Conservation (phyloP, 768 basidiomycete genomes). For the Amanita pallidorosea region DNA sequence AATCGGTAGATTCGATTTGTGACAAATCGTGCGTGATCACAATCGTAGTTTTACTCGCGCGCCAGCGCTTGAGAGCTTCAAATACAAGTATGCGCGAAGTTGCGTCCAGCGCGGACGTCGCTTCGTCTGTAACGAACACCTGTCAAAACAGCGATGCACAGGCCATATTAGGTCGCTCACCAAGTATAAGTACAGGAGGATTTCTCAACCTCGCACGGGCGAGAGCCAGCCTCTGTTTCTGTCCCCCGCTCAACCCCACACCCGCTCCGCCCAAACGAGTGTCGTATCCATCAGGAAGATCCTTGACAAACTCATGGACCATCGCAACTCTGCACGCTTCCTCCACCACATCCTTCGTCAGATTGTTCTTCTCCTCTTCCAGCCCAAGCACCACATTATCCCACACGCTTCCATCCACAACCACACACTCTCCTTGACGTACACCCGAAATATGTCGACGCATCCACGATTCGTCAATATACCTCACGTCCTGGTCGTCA, state of each 20-base stretch:
- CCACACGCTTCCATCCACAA: conserved; percentile 72
- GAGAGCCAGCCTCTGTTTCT: conserved; percentile 83
- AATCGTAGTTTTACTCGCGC: conserved; percentile 74
- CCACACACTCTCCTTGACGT: conserved; percentile 62
- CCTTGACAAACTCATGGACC: conserved; percentile 78
- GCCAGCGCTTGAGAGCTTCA: conserved; percentile 56
- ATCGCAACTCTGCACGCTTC: conserved; percentile 78
- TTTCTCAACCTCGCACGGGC: conserved; percentile 80
- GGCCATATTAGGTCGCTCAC: conserved; percentile 34
- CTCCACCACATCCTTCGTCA: conserved; percentile 59
- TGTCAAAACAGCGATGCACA: conserved; percentile 1
- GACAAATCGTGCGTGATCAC: conserved; percentile 95
- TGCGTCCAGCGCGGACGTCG: conserved; percentile 77
- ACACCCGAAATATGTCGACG: conserved; percentile 64
- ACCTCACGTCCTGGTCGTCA: conserved; percentile 74
- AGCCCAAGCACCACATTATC: conserved; percentile 78
- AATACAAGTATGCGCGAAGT: conserved; percentile 83
- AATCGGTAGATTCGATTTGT: conserved; percentile 65
- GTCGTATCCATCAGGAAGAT: conserved; percentile 83
- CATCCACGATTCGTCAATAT: conserved; percentile 65
- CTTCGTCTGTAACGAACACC: conserved; percentile 58
- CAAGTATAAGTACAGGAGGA: conserved; percentile 83
- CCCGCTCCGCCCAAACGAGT: conserved; percentile 70
- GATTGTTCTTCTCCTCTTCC: conserved; percentile 38
- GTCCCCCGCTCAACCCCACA: conserved; percentile 79